These are phyloP conservation scores for Buddleja alternifolia DNA, from an alignment of 257 asterid species.

Conservation along the genomic window DNA sequence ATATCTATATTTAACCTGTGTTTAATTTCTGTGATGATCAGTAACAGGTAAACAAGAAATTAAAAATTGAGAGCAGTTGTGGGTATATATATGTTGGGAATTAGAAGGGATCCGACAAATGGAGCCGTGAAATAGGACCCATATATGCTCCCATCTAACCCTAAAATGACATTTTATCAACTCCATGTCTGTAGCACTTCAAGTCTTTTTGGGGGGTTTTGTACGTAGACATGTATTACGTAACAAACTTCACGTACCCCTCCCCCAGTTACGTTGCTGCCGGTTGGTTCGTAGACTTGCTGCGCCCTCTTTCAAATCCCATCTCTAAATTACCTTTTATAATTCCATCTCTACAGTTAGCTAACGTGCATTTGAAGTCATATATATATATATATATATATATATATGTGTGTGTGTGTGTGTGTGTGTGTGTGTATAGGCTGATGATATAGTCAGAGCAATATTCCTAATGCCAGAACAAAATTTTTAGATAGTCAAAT, in stretches of 20 bases:
- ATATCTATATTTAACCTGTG: too few species aligned
- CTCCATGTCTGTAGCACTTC: conserved; percentile 29
- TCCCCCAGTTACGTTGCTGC: too few species aligned
- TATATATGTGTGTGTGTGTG: too few species aligned
- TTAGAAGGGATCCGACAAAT: conserved; percentile 45
- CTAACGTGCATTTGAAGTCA: conserved; percentile 30
- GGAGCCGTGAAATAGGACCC: conserved; percentile 50
- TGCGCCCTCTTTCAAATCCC: conserved; percentile 15
- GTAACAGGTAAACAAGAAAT: conserved; percentile 14
- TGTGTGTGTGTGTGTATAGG: too few species aligned
- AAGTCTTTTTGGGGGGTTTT: conserved; percentile 22
- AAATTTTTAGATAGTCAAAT: too few species aligned
- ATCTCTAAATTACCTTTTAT: conserved; percentile 16
- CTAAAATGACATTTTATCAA: conserved; percentile 84
- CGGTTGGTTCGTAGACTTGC: conserved; percentile 36
- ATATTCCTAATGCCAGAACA: too few species aligned
- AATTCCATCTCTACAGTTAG: not conserved
- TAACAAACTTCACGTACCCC: conserved; percentile 46
- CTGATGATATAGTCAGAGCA: too few species aligned
- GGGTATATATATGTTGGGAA: conserved; percentile 39
- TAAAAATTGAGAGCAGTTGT: not conserved
- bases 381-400: not conserved
- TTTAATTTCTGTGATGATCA: not conserved
- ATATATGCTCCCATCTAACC: conserved; percentile 78
- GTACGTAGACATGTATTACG: conserved; percentile 53